Evolutionary conservation across 306 rosid genomes (phyloP), one percentile per base, ranked within the genome.

Genomic region (Casuarina glauca): DNA sequence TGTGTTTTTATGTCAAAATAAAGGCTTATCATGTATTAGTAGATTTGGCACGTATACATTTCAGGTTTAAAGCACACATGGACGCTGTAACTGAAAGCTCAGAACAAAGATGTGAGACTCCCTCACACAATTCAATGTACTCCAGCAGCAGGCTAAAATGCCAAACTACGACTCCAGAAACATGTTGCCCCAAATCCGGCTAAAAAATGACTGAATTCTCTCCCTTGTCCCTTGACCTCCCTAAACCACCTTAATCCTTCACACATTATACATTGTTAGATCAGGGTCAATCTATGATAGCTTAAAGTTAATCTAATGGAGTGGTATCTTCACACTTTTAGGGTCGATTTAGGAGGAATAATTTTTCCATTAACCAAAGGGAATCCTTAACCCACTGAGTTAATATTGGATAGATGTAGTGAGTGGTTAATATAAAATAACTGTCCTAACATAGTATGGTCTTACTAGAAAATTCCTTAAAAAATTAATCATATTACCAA

Each of bases 301-400:
- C 16, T 26, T 55, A 0, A 32, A 8, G 67, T 60, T 9, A 5
- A 60, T 32, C 26, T 10, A 26, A 16, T 13, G 69, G 41, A 58
- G 19, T 58, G 39, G 15, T 26, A 26, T 4, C 64, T 26, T 39
- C n/a, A 62, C 43, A 62, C 36, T 62, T 36, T 43, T 36, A 38
- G 11, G 15, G 2, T 36, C 17, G n/a, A 5, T 58, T 38, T 12
- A 69, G 15, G 6, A 13, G 70, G 43, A 55, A 62, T 52, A 45
- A 26, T 48, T 54, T 57, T 63, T 36, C 64, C 32, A 51, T 68
- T 32, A 60, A 50, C 52, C 50, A 38, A 36, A 81, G 35, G 45
- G 45, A 78, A 44, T 35, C 68, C 70, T 67, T 54, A 16, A 78
- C 71, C 63, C 11, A 46, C 50, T 9, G 16, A 77, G 51, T 9